Conservation (phyloP, 495 filamentous ascomycete species). For the Tuber brumale region DNA sequence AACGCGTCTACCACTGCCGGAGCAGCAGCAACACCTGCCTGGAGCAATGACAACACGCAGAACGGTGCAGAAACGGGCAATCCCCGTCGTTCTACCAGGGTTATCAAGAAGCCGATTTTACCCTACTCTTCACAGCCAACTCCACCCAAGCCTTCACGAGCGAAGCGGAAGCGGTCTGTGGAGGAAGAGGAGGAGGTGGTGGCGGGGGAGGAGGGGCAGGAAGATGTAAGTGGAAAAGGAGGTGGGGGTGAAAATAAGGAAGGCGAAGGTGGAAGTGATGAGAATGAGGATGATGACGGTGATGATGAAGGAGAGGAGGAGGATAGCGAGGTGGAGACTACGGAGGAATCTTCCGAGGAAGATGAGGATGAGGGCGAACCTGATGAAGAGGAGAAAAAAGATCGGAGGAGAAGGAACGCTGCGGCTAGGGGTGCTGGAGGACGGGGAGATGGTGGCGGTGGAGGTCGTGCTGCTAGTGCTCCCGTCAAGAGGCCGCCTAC, state of each 20-base stretch:
- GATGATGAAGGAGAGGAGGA: constrained; percentile 28
- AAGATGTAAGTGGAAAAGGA: constrained; percentile 16
- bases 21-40: constrained; percentile 7
- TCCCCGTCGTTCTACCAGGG: constrained; percentile 74
- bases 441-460: constrained; percentile 44
- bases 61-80: constrained; percentile 45
- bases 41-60: not conserved
- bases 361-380: constrained; percentile 45
- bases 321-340: constrained; percentile 15
- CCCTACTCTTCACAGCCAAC: constrained; percentile 48
- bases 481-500: constrained; percentile 54
- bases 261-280: constrained; percentile 7
- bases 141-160: constrained; percentile 46
- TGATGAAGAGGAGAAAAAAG: constrained; percentile 62
- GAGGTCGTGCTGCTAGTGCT: constrained; percentile 46
- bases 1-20: constrained; percentile 16
- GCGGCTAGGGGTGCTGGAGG: constrained; percentile 25
- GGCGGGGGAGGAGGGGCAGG: constrained; percentile 40
- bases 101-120: constrained; percentile 66
- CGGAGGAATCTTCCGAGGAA: constrained; percentile 18
- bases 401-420: constrained; percentile 27
- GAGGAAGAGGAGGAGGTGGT: constrained; percentile 45
- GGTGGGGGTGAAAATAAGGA: constrained; percentile 6
- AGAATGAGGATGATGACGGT: constrained; percentile 16
- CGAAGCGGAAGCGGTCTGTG: constrained; percentile 45